Conservation (phyloP, 352 stramenopile genomes). For the Saprolegnia parasitica region DNA sequence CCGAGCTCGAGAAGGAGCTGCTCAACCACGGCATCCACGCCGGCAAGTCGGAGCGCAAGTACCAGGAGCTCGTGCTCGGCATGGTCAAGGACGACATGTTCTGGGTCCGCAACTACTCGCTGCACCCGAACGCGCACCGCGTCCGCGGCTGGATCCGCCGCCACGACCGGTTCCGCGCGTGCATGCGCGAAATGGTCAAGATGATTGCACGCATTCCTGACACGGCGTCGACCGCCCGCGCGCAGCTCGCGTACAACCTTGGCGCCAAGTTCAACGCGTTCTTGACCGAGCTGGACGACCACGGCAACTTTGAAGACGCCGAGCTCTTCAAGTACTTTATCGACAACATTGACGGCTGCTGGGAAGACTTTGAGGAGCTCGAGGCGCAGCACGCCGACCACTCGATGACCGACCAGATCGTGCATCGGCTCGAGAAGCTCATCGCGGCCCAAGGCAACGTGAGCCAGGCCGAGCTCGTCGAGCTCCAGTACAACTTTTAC, state of each 20-base stretch:
- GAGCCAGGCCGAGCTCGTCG: conserved; percentile 20
- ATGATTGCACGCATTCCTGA: conserved; percentile 14
- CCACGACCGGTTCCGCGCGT: conserved; percentile 3
- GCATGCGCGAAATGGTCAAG: conserved; percentile 15
- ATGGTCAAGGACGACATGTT: conserved; percentile 22
- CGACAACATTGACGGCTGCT: conserved; percentile 29
- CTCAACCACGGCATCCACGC: conserved; percentile 4
- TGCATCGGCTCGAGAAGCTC: conserved; percentile 12
- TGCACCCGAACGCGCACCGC: conserved; percentile 7
- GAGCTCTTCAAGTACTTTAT: conserved; percentile 33
- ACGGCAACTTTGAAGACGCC: conserved; percentile 31
- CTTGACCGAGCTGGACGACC: conserved; percentile 25
- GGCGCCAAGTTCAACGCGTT: conserved; percentile 28
- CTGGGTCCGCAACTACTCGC: conserved; percentile 4
- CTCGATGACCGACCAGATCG: conserved; percentile 16
- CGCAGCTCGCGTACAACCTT: conserved; percentile 13
- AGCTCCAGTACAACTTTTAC: conserved; percentile 24
- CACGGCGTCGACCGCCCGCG: neutral
- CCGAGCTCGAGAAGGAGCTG: neutral
- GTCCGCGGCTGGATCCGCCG: conserved; percentile 13
- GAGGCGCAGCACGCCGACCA: conserved; percentile 15
- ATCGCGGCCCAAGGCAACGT: conserved; percentile 9
- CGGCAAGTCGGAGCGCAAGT: conserved; percentile 11
- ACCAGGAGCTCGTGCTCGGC: conserved; percentile 10
- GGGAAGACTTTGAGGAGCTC: conserved; percentile 18